Percentiles rank a stretch among this genome's conserved stretches.
Evolutionary conservation across 2,329 filamentous ascomycete species (phyloP).

Genomic region (Penicillium griseofulvum): DNA sequence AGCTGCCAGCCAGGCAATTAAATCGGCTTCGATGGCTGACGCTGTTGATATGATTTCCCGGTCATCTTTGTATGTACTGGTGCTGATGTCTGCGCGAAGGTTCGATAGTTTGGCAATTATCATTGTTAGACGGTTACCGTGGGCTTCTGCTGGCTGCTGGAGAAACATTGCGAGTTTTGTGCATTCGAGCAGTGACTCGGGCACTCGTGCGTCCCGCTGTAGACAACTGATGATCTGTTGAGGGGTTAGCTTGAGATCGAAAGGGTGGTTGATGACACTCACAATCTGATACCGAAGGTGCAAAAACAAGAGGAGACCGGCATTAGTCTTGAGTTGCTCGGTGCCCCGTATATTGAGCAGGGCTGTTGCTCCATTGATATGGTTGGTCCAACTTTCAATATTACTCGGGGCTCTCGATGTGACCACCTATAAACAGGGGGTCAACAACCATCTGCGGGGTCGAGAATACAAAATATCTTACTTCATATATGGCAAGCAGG

Average conservation of each 20-base stretch:
- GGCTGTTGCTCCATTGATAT: constrained; percentile 60
- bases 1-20: constrained; percentile 33
- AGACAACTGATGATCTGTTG: constrained; percentile 38
- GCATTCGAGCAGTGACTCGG: constrained; percentile 33
- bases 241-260: constrained; percentile 4
- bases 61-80: constrained; percentile 23
- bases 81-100: constrained; percentile 34
- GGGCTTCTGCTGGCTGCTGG: constrained; percentile 27
- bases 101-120: constrained; percentile 32
- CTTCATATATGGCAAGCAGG: constrained; percentile 62
- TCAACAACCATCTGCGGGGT: background rate
- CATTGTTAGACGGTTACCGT: constrained; percentile 30
- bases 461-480: constrained; percentile 30
- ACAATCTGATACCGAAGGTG: constrained; percentile 60
- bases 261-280: constrained; percentile 16
- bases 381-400: constrained; percentile 54
- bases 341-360: constrained; percentile 50
- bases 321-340: constrained; percentile 40
- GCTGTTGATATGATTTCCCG: constrained; percentile 32
- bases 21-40: constrained; percentile 33
- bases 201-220: constrained; percentile 31
- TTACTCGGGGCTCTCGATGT: constrained; percentile 46
- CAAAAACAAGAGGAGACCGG: constrained; percentile 53
- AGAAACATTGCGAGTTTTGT: constrained; percentile 30
- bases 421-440: constrained; percentile 28